Evolutionary conservation across 73 alveolate species (phyloP).

Genomic region (Tetrahymena malaccensis): DNA sequence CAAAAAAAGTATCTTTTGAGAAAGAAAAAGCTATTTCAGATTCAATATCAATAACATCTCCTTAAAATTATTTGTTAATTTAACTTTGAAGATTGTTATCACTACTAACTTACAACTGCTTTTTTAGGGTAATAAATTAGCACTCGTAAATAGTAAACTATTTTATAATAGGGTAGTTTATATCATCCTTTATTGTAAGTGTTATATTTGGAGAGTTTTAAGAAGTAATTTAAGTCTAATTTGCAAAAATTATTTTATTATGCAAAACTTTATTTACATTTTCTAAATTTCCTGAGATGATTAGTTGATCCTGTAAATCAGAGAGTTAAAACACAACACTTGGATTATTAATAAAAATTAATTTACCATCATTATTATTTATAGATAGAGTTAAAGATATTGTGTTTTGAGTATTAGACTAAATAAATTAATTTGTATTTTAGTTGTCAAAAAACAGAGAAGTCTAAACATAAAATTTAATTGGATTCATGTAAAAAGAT

Average conservation of each 20-base stretch:
- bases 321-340: background rate
- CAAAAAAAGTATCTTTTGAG: background rate
- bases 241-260: background rate
- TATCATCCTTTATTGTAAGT: background rate
- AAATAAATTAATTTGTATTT: background rate
- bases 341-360: background rate
- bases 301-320: background rate
- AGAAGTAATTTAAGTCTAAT: background rate
- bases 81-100: background rate
- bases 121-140: background rate
- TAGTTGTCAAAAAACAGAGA: background rate
- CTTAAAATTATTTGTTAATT: background rate
- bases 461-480: background rate
- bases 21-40: background rate
- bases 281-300: background rate
- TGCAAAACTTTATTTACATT: background rate
- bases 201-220: background rate
- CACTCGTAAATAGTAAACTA: background rate
- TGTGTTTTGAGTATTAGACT: background rate
- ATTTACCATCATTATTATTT: background rate
- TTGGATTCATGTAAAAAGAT: background rate
- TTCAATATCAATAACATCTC: background rate
- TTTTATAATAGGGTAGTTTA: background rate
- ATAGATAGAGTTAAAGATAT: background rate
- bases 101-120: background rate